Evolutionary conservation across 2,329 filamentous ascomycete species (phyloP).

Genomic region (Daldinia sp.): DNA sequence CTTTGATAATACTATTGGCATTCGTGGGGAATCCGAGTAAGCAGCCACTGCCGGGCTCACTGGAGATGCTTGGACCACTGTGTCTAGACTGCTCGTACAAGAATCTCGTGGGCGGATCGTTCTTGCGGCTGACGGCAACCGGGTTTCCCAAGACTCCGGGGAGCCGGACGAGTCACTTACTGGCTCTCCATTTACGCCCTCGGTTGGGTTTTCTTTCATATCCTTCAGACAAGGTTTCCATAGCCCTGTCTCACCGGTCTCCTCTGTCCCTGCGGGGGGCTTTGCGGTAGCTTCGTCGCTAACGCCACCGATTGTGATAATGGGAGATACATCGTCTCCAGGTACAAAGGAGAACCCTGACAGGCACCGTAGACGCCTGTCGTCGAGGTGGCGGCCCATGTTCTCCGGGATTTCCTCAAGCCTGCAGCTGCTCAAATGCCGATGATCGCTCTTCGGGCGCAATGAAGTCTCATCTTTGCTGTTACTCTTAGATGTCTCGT

Average conservation of each 20-base stretch:
- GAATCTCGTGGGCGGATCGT: neutral
- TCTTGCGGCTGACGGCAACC: neutral
- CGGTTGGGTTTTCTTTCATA: neutral
- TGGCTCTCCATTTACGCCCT: neutral
- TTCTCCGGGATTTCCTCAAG: neutral
- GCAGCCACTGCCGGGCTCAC: neutral
- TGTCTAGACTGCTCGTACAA: slow-evolving; percentile 16
- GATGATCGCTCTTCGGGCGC: neutral
- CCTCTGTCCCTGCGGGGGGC: neutral
- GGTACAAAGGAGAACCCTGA: slow-evolving; percentile 38
- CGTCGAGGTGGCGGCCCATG: neutral
- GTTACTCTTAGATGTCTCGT: neutral
- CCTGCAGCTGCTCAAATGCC: neutral
- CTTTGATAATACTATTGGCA: neutral
- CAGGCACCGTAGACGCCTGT: slow-evolving; percentile 19
- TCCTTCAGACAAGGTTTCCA: neutral
- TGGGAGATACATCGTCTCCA: slow-evolving; percentile 34
- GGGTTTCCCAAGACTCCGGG: slow-evolving; percentile 5
- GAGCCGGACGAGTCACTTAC: neutral
- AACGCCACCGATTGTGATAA: neutral
- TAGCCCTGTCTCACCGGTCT: neutral
- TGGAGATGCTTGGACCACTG: slow-evolving; percentile 2
- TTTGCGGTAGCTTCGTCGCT: neutral
- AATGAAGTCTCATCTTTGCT: neutral
- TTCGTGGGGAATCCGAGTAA: neutral